phyloP scores from a whole-genome alignment of 805 yeast genomes.

The Saccharomycopsis guyanensis region DNA sequence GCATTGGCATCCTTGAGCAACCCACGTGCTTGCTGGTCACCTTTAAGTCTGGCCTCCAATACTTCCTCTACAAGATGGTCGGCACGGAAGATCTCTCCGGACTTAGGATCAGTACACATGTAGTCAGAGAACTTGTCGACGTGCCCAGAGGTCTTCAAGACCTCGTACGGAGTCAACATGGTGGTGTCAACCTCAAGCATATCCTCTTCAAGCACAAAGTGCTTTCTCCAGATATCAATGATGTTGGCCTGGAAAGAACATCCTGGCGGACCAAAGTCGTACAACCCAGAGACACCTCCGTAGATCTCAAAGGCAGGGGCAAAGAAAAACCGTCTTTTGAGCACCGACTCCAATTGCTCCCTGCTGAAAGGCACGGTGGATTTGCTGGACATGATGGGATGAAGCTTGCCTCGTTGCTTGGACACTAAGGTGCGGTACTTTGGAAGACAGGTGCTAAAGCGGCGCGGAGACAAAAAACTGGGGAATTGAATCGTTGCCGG shows the following conservation, averaged over 20 bases:
- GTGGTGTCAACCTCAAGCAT: conserved; percentile 98
- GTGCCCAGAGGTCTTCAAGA: conserved; percentile 96
- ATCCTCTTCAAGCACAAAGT: conserved; percentile 94
- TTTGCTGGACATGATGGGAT: conserved; percentile 13
- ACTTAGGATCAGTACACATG: conserved; percentile 94
- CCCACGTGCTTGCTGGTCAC: conserved; percentile 96
- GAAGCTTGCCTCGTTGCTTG: not conserved
- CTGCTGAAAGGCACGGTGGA: conserved; percentile 47
- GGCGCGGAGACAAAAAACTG: too few relatives aligned
- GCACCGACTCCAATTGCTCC: conserved; percentile 80
- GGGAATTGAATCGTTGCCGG: too few relatives aligned
- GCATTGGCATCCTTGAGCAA: conserved; percentile 42
- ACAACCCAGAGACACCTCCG: conserved; percentile 97
- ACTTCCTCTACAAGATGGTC: conserved; percentile 98
- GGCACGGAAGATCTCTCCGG: conserved; percentile 97
- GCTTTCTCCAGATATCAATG: conserved; percentile 95
- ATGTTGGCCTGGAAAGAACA: conserved; percentile 96
- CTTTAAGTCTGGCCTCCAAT: conserved; percentile 89
- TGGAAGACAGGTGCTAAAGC: too few relatives aligned
- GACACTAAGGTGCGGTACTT: too few relatives aligned
- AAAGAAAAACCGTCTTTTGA: conserved; percentile 92
- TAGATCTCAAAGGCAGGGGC: conserved; percentile 97
- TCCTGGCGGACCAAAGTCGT: conserved; percentile 99
- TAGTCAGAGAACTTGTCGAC: conserved; percentile 98
- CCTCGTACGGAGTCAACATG: conserved; percentile 96